Evolutionary conservation across 495 filamentous ascomycete genomes (phyloP).

Genomic region (Talaromyces borbonicus): DNA sequence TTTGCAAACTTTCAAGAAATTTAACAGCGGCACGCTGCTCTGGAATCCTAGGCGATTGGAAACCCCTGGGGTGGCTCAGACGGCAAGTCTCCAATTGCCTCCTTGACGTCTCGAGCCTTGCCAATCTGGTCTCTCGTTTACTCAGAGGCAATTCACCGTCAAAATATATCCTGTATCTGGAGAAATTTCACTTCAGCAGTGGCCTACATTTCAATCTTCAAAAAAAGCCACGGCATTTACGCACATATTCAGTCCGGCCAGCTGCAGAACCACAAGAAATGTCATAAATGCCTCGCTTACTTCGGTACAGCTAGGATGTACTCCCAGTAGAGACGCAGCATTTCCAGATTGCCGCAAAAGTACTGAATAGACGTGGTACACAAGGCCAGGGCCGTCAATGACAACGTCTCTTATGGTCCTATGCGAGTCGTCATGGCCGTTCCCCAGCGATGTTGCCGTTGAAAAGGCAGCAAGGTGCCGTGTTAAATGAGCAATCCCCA

Average conservation of each 20-base stretch:
- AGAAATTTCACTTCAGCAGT: neutral
- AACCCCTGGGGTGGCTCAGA: slow-evolving; percentile 7
- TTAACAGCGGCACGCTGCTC: slow-evolving; percentile 2
- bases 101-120: slow-evolving; percentile 39
- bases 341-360: slow-evolving; percentile 31
- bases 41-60: neutral
- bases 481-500: slow-evolving; percentile 65
- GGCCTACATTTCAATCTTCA: neutral
- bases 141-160: slow-evolving; percentile 60
- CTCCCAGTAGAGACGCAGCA: slow-evolving; percentile 33
- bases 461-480: slow-evolving; percentile 50
- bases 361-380: slow-evolving; percentile 55
- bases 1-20: slow-evolving; percentile 17
- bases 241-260: slow-evolving; percentile 49
- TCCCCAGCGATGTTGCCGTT: slow-evolving; percentile 30
- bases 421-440: slow-evolving; percentile 3
- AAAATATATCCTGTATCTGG: slow-evolving; percentile 54
- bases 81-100: slow-evolving; percentile 29
- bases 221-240: slow-evolving; percentile 6
- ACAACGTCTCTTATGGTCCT: slow-evolving; percentile 33
- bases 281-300: slow-evolving; percentile 47
- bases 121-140: slow-evolving; percentile 44
- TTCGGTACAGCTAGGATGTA: slow-evolving; percentile 49
- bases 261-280: slow-evolving; percentile 49
- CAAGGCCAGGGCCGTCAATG: slow-evolving; percentile 69